Base-by-base conservation (phyloP, 2,329 filamentous ascomycete genomes). In the Colletotrichum horii region DNA sequence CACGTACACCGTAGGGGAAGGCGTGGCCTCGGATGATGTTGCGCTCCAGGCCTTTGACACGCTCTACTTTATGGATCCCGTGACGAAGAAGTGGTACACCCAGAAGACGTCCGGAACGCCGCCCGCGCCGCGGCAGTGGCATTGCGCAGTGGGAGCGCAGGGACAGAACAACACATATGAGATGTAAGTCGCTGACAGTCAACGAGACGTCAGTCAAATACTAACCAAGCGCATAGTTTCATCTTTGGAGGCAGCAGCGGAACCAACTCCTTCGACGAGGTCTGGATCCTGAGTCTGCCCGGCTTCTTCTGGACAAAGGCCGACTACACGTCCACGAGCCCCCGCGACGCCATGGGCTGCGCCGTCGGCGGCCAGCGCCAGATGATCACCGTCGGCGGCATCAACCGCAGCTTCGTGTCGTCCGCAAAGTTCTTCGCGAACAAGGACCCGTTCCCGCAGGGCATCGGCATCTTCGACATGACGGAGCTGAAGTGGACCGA, bases 231-330 rank as follows among this genome's bases (percentile, higher is more conserved):
- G 3, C 14, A 6, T 19, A 78, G 77, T 36, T 79, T 79, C 66
- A 38, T 79, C 30, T 76, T 72, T 19, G 78, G 78, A 28, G 78
- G 78, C 55, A 66, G 24, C 32, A 76, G 73, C 71, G 61, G 55
- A 16, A 34, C 19, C 12, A 32, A 14, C 28, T 56, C 65, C 3
- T 77, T 66, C 52, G 74, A 72, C 32, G 75, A 78, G 62, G 48
- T 79, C 16, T 65, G 70, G 62, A 52, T 78, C 28, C 70, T 79
- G 30, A 78, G 71, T 22, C 68, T 79, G 11, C 78, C 78, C 36
- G 77, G 77, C 4, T 79, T 79, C 66, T 43, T 71, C 32, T 79
- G 78, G 78, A 74, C 19, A 6, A 70, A 77, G 75, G 66, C 70
- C n/a, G 38, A 74, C 43, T 76, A 76, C 74, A 32, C 64, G 19